phyloP scores from a whole-genome alignment of 225 moss, liverwort and hornwort species.

The Bryoerythrophyllum caledonicum region DNA sequence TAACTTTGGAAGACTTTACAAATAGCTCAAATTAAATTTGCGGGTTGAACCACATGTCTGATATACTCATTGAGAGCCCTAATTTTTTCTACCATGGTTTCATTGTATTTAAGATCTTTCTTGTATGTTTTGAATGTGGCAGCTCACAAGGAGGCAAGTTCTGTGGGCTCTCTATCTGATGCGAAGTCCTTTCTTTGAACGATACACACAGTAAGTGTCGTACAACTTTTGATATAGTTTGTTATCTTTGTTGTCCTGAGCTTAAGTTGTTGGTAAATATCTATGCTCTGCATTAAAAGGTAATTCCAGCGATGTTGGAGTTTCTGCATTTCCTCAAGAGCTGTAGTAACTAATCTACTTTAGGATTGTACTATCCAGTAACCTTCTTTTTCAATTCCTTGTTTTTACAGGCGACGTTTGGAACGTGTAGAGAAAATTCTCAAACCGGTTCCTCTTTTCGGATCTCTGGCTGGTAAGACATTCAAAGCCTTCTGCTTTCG shows the following conservation, averaged over 20 bases:
- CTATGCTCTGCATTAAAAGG: neutral
- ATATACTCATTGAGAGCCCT: neutral
- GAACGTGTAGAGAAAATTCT: conserved; percentile 45
- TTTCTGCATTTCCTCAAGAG: neutral
- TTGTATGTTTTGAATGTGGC: conserved; percentile 21
- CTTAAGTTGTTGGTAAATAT: neutral
- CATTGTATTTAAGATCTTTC: neutral
- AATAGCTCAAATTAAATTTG: neutral
- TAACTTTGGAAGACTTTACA: no score
- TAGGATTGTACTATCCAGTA: neutral
- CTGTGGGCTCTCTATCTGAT: conserved; percentile 84
- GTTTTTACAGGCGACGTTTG: conserved; percentile 46
- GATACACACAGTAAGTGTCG: conserved; percentile 64
- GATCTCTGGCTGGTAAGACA: conserved; percentile 56
- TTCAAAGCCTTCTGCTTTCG: neutral
- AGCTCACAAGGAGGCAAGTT: conserved; percentile 83
- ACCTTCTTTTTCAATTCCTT: neutral
- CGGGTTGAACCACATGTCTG: neutral
- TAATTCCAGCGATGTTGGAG: neutral
- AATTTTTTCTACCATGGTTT: neutral
- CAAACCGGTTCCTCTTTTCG: conserved; percentile 64
- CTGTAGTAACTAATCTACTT: neutral
- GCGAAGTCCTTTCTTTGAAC: conserved; percentile 90
- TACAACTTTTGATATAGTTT: no score
- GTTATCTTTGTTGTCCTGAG: neutral